Evolutionary conservation across 176 grass and related monocot species (phyloP).

Genomic region (Carex littledalei): DNA sequence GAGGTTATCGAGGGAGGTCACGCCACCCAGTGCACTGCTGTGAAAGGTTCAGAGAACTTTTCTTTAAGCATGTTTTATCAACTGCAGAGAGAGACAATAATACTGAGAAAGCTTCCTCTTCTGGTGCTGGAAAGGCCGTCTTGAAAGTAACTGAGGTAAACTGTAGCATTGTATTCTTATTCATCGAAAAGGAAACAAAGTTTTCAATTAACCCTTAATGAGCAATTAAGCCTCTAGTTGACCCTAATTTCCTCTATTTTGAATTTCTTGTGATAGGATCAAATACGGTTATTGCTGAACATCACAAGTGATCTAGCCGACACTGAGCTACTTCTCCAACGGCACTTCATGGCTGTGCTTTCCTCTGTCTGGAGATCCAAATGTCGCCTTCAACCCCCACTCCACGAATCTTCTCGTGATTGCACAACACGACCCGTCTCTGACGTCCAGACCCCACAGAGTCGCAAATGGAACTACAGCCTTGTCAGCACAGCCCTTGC

Average conservation of each 20-base stretch:
- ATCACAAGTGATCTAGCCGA: constrained; percentile 76
- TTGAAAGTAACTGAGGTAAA: constrained; percentile 88
- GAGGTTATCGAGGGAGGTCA: constrained; percentile 65
- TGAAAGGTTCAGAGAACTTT: constrained; percentile 90
- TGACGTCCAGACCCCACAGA: constrained; percentile 35
- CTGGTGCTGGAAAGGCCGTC: constrained; percentile 79
- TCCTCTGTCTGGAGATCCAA: constrained; percentile 96
- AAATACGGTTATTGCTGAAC: constrained; percentile 74
- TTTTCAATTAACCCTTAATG: background rate
- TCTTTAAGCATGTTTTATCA: constrained; percentile 85
- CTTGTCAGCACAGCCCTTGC: constrained; percentile 55
- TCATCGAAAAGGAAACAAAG: background rate
- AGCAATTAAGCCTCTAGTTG: background rate
- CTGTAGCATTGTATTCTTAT: constrained; percentile 7
- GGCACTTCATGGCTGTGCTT: constrained; percentile 86
- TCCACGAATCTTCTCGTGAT: background rate
- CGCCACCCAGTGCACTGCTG: constrained; percentile 91
- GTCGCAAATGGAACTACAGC: constrained; percentile 39
- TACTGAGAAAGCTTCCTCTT: constrained; percentile 59
- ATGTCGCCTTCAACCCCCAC: constrained; percentile 21
- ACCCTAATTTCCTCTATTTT: background rate
- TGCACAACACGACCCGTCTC: constrained; percentile 32
- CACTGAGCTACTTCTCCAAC: constrained; percentile 86
- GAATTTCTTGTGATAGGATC: constrained; percentile 57
- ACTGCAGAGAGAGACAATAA: constrained; percentile 52